A percentile compares a stretch with the other conserved stretches of the same genome.
Conservation (phyloP, 768 basidiomycete species). For the Russula brevipes region DNA sequence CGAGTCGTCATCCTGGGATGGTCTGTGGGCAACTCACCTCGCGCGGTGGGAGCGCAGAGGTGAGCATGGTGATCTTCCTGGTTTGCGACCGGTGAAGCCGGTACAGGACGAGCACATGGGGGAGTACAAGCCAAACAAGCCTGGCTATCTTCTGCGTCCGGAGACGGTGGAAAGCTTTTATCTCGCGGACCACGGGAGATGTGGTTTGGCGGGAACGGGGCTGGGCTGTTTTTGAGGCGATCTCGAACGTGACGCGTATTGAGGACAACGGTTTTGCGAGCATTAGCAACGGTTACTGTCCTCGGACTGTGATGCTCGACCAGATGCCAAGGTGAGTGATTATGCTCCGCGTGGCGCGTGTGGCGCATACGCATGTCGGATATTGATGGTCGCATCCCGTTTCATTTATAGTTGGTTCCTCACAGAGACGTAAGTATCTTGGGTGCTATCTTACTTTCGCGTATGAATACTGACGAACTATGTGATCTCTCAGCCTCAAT, state of each 20-base stretch:
- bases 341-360: neutral
- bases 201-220: constrained; percentile 64
- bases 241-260: constrained; percentile 56
- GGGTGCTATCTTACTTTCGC: neutral
- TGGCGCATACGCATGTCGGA: neutral
- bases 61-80: constrained; percentile 12
- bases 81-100: neutral
- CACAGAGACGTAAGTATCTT: constrained; percentile 43
- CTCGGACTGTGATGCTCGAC: constrained; percentile 37
- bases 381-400: neutral
- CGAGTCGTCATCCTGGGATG: constrained; percentile 11
- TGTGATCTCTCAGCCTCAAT: constrained; percentile 33
- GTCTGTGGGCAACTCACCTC: constrained; percentile 18
- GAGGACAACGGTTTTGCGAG: constrained; percentile 53
- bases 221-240: constrained; percentile 64
- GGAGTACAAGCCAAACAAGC: constrained; percentile 50
- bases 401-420: constrained; percentile 42
- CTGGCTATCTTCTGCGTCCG: constrained; percentile 57
- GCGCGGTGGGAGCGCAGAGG: constrained; percentile 25
- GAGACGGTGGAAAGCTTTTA: constrained; percentile 73
- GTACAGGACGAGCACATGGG: constrained; percentile 17
- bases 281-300: constrained; percentile 43
- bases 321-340: constrained; percentile 69
- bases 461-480: neutral
- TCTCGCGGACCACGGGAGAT: constrained; percentile 64